phyloP scores from a whole-genome alignment of 192 early-diverging fungal genomes.

The Haplosporangium gracile region DNA sequence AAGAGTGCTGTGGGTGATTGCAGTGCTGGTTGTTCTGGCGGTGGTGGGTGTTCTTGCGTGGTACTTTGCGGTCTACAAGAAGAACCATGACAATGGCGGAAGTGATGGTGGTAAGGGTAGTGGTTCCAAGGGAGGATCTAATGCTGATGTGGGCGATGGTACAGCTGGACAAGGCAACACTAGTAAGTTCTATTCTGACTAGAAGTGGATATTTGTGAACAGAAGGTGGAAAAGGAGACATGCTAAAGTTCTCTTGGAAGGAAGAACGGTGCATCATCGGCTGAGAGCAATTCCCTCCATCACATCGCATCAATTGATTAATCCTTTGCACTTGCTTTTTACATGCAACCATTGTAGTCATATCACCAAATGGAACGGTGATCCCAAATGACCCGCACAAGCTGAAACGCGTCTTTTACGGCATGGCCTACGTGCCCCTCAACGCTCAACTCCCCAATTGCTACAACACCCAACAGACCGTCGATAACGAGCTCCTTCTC shows the following conservation, averaged over 20 bases:
- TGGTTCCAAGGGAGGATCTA: background rate
- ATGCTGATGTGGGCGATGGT: background rate
- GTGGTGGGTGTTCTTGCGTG: conserved; percentile 22
- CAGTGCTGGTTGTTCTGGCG: conserved; percentile 14
- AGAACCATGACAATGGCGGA: conserved; percentile 16
- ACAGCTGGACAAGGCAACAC: background rate
- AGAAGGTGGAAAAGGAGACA: background rate
- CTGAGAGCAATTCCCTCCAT: background rate
- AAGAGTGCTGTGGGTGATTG: background rate
- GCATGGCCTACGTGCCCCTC: conserved; percentile 49
- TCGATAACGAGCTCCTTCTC: conserved; percentile 40
- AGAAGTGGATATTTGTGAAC: background rate
- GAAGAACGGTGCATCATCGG: background rate
- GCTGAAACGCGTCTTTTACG: conserved; percentile 47
- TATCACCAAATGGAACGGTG: conserved; percentile 18
- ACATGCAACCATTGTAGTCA: background rate
- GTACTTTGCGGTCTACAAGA: conserved; percentile 45
- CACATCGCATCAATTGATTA: background rate
- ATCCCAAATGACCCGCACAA: conserved; percentile 2
- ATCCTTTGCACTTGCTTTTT: background rate
- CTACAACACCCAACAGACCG: conserved; percentile 34
- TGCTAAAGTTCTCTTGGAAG: no score
- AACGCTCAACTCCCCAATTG: conserved; percentile 48
- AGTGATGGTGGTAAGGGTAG: background rate
- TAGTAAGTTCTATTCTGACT: background rate